These are phyloP conservation scores for Apium graveolens DNA, from an alignment of 129 eudicot species.

Conservation along the genomic window DNA sequence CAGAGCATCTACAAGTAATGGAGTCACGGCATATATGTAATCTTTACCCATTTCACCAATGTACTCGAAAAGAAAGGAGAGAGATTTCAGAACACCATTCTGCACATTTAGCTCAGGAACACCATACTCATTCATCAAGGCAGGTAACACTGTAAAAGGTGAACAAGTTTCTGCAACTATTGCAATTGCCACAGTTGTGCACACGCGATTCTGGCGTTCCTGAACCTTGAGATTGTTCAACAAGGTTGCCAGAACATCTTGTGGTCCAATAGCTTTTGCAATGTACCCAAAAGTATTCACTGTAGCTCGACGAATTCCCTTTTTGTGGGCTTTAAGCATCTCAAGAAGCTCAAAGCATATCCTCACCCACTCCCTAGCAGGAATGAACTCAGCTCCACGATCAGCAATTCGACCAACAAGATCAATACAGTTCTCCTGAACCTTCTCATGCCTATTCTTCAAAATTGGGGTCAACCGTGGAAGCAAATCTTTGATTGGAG, in stretches of 20 bases:
- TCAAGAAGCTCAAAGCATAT: conserved; percentile 94
- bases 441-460: conserved; percentile 92
- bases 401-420: conserved; percentile 97
- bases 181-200: too few species aligned
- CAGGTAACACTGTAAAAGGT: too few species aligned
- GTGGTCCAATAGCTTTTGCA: conserved; percentile 96
- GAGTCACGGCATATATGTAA: too few species aligned
- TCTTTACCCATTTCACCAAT: too few species aligned
- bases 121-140: too few species aligned
- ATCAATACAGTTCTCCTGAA: conserved; percentile 89
- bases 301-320: conserved; percentile 89
- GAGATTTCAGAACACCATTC: too few species aligned
- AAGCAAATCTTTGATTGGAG: conserved; percentile 82
- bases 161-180: too few species aligned
- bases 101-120: too few species aligned
- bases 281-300: conserved; percentile 94
- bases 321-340: conserved; percentile 95
- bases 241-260: conserved; percentile 79
- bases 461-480: conserved; percentile 76
- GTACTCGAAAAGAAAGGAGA: too few species aligned
- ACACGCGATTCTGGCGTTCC: too few species aligned
- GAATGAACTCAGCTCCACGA: conserved; percentile 94
- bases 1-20: too few species aligned
- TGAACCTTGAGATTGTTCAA: conserved; percentile 88
- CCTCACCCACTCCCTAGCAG: conserved; percentile 95